Conservation (phyloP, 2,329 filamentous ascomycete genomes). For the Phialemoniopsis sp. region DNA sequence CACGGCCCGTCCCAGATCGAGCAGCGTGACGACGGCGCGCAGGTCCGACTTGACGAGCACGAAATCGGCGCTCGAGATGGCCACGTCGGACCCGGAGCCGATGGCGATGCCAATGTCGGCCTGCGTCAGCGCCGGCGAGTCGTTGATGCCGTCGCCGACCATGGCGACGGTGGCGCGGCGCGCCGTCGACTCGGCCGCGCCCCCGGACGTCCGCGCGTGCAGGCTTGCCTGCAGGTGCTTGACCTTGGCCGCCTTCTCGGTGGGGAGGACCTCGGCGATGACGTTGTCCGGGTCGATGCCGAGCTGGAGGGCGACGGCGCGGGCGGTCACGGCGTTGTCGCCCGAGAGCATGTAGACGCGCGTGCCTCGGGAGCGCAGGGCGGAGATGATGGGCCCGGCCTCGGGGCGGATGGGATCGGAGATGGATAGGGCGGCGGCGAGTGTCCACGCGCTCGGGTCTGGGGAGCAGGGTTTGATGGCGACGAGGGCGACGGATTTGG, state of each 20-base stretch:
- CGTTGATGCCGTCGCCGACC: slow-evolving; percentile 88
- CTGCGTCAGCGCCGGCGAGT: slow-evolving; percentile 74
- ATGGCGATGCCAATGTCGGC: slow-evolving; percentile 84
- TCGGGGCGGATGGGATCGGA: slow-evolving; percentile 79
- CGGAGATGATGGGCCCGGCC: slow-evolving; percentile 58
- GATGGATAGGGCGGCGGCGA: slow-evolving; percentile 68
- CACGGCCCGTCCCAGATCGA: slow-evolving; percentile 66
- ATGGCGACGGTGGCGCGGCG: slow-evolving; percentile 64
- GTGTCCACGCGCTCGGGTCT: slow-evolving; percentile 30
- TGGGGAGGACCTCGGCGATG: slow-evolving; percentile 81
- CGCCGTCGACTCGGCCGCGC: slow-evolving; percentile 15
- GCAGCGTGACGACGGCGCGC: slow-evolving; percentile 65
- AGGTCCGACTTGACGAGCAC: slow-evolving; percentile 74
- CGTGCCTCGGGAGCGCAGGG: slow-evolving; percentile 61
- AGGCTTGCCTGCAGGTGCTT: slow-evolving; percentile 54
- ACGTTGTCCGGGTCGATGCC: slow-evolving; percentile 73
- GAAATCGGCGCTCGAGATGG: slow-evolving; percentile 76
- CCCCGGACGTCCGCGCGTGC: slow-evolving; percentile 20
- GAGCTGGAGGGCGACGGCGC: slow-evolving; percentile 70
- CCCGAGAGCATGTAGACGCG: slow-evolving; percentile 91
- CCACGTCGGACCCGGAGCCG: slow-evolving; percentile 78
- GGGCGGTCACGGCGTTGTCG: slow-evolving; percentile 82
- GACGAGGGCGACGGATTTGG: slow-evolving; percentile 60
- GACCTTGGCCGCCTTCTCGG: slow-evolving; percentile 74
- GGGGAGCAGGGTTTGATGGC: slow-evolving; percentile 31